Evolutionary conservation across 208 protist species (phyloP), one percentile per base, ranked within the genome.

Genomic region (Acanthamoeba castellanii): DNA sequence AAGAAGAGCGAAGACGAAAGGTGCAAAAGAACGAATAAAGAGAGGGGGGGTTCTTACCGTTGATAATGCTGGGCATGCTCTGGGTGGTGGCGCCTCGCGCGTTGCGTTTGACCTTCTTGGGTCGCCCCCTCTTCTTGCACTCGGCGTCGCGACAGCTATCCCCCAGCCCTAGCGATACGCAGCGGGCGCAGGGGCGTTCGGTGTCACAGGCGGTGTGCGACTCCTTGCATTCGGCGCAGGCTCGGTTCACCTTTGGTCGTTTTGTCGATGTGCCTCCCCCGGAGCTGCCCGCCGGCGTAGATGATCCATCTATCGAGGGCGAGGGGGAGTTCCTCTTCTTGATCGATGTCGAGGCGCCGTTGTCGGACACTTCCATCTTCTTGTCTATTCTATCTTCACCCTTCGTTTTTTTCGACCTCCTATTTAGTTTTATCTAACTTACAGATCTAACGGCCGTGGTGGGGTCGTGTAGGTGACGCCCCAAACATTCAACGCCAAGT

Each of bases 41-140:
- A 76, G 68, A 16, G 34, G 13, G 68, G 34, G 34, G 68, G 11
- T 3, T 7, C 45, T 11, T 59, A 88, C 81, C 81, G 52, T 88
- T 88, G 42, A 88, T 88, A 37, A 88, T 88, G 52, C 32, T 88
- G 20, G 81, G 45, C 50, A 64, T 37, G 32, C 30, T 30, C 68
- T 42, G 27, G 68, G 30, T 64, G n/a, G 52, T 47, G 20, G n/a
- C 32, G 20, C 81, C n/a, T 3, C 68, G 68, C 68, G 18, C 27
- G 7, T 3, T n/a, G 4, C 52, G 45, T 30, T 64, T 88, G 52
- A 57, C 52, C 52, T 88, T 88, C 81, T 88, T 88, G 37, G 81
- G 81, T 30, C 81, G 81, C 22, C 87, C 87, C 25, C 87, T 20
- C 87, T 92, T 92, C 30, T 92, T 92, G 87, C 57, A 72, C 50